These are phyloP conservation scores for Chrysoporthe puriensis DNA, from an alignment of 2,329 filamentous ascomycete genomes.

Conservation along the genomic window DNA sequence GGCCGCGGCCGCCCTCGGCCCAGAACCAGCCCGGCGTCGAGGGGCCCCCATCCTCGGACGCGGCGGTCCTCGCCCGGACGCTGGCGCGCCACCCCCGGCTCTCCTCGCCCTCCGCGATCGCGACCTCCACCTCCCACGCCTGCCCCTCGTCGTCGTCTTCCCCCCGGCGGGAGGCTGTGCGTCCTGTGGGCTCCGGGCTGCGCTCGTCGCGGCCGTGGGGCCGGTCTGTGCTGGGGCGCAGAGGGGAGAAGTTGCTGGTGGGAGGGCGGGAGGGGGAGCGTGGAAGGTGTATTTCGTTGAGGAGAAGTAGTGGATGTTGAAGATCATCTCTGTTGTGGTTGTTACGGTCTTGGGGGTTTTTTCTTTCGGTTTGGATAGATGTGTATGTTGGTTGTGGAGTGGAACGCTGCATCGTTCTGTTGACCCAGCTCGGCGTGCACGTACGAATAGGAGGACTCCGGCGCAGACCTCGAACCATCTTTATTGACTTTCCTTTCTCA, in stretches of 20 bases:
- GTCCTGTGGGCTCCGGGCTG: neutral
- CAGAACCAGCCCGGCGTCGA: neutral
- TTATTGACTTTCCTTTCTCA: too few species aligned
- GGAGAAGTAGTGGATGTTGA: neutral
- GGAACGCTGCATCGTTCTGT: neutral
- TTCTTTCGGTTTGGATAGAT: neutral
- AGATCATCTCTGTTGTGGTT: neutral
- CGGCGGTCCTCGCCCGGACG: too few species aligned
- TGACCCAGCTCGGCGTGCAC: neutral
- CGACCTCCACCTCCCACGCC: too few species aligned
- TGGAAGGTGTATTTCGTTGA: neutral
- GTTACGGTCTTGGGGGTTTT: too few species aligned
- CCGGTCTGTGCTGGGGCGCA: neutral
- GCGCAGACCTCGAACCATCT: too few species aligned
- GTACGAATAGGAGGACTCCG: too few species aligned
- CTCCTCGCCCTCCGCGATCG: too few species aligned
- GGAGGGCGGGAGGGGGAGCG: too few species aligned
- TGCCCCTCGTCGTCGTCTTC: too few species aligned
- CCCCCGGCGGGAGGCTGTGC: neutral
- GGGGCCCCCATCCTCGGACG: too few species aligned
- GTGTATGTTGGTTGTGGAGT: neutral
- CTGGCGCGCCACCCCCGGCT: too few species aligned
- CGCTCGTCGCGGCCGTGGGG: neutral
- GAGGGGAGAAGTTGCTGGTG: neutral
- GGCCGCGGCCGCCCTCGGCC: neutral